These are phyloP conservation scores for Rhizopogon salebrosus DNA, from an alignment of 768 basidiomycete genomes.

Conservation along the genomic window DNA sequence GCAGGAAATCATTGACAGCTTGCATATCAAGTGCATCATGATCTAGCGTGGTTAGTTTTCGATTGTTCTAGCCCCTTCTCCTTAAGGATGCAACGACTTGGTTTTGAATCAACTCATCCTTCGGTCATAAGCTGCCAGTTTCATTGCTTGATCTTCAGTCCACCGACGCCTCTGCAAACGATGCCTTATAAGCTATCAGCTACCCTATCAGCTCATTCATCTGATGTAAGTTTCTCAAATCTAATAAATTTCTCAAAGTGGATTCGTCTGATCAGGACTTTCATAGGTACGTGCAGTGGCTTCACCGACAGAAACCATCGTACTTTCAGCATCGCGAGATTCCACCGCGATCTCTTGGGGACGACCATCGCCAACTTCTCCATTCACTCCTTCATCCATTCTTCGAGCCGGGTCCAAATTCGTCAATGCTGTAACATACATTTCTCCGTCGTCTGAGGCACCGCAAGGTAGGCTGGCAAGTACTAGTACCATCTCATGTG, in stretches of 20 bases:
- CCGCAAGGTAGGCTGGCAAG: constrained; percentile 52
- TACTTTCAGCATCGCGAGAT: constrained; percentile 91
- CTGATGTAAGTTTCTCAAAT: constrained; percentile 54
- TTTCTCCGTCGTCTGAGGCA: constrained; percentile 61
- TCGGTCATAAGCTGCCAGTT: neutral
- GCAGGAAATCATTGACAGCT: too few species aligned
- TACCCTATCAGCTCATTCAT: constrained; percentile 60
- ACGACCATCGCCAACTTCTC: constrained; percentile 38
- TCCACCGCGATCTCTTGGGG: constrained; percentile 86
- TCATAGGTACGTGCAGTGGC: constrained; percentile 77
- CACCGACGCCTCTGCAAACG: constrained; percentile 4
- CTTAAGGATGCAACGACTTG: neutral
- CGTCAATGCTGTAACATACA: constrained; percentile 78
- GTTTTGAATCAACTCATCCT: neutral
- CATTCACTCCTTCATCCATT: constrained; percentile 51
- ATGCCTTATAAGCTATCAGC: constrained; percentile 81
- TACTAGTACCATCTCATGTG: neutral
- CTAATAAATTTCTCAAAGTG: constrained; percentile 1
- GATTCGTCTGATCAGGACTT: constrained; percentile 16
- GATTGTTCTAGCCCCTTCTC: constrained; percentile 3
- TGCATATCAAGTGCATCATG: neutral
- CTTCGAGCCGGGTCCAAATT: constrained; percentile 66
- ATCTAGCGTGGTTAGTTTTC: neutral
- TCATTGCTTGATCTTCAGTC: neutral
- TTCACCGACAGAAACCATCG: constrained; percentile 68